These are phyloP conservation scores for Acanthamoeba divionensis DNA, from an alignment of 208 protist species.

Conservation along the genomic window DNA sequence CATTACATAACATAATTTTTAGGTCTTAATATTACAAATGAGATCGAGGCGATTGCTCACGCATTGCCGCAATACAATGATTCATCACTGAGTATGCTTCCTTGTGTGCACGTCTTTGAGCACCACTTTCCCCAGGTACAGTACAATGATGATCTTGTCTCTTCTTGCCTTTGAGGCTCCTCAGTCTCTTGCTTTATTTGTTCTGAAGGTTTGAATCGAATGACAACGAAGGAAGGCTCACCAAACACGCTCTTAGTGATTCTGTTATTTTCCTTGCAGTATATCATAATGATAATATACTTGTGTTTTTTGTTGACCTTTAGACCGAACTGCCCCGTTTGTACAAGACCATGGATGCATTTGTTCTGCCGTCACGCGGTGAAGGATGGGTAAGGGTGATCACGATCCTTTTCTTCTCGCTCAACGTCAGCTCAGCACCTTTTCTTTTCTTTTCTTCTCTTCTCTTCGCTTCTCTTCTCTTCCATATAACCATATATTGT, in stretches of 20 bases:
- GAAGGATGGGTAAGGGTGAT: slow-evolving; percentile 75
- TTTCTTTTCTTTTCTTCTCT: too few relatives aligned
- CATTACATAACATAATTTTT: neutral
- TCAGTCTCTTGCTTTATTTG: neutral
- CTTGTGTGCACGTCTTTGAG: too few relatives aligned
- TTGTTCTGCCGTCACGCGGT: slow-evolving; percentile 84
- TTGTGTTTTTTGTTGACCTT: too few relatives aligned
- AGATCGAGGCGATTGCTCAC: too few relatives aligned
- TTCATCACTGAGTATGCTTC: neutral
- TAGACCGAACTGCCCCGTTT: slow-evolving; percentile 69
- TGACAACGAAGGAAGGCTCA: neutral
- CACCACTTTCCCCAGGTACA: too few relatives aligned
- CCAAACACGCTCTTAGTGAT: too few relatives aligned
- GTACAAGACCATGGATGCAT: slow-evolving; percentile 81
- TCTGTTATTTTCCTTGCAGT: neutral
- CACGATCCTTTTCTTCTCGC: neutral
- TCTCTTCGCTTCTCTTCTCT: neutral
- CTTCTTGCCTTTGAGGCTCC: too few relatives aligned
- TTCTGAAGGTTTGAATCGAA: neutral
- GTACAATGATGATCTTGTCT: too few relatives aligned
- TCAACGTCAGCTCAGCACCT: neutral
- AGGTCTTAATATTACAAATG: neutral
- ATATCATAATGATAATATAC: too few relatives aligned
- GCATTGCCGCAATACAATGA: neutral
- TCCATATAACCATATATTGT: neutral